A percentile compares a stretch with the other conserved stretches of the same genome.
phyloP scores from a whole-genome alignment of 306 rosid genomes.

The Luffa aegyptiaca region DNA sequence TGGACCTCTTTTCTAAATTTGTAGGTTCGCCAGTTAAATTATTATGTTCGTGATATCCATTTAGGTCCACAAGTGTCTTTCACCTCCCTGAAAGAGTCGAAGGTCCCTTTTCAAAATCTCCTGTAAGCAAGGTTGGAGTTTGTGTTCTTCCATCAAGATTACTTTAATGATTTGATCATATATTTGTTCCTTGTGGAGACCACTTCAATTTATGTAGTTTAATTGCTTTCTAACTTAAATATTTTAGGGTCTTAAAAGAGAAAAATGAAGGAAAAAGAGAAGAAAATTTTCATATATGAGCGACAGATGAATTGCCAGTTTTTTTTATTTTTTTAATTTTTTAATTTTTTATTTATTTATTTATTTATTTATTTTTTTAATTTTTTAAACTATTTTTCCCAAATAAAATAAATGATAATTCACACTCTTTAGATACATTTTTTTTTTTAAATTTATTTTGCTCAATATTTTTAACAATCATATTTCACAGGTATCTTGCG shows the following conservation, averaged over 20 bases:
- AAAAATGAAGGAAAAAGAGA: not conserved
- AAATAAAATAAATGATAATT: not conserved
- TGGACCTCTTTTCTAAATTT: not conserved
- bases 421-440: not conserved
- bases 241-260: not conserved
- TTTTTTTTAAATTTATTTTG: not conserved
- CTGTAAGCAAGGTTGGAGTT: constrained; percentile 55
- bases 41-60: not conserved
- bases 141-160: not conserved
- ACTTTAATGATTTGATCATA: not conserved
- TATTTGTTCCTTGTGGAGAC: not conserved
- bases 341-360: too few relatives aligned
- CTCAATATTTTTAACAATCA: constrained; percentile 5
- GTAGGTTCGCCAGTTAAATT: not conserved
- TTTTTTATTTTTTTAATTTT: not conserved
- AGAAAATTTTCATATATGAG: not conserved
- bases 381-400: not conserved
- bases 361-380: too few relatives aligned
- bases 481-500: constrained; percentile 68
- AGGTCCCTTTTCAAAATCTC: constrained; percentile 63
- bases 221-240: not conserved
- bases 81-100: constrained; percentile 72
- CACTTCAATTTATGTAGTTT: not conserved
- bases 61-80: constrained; percentile 53
- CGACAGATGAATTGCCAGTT: not conserved